A percentile compares a stretch with the other conserved stretches of the same genome.
phyloP scores from a whole-genome alignment of 345 rosid genomes.

The Lagerstroemia speciosa region DNA sequence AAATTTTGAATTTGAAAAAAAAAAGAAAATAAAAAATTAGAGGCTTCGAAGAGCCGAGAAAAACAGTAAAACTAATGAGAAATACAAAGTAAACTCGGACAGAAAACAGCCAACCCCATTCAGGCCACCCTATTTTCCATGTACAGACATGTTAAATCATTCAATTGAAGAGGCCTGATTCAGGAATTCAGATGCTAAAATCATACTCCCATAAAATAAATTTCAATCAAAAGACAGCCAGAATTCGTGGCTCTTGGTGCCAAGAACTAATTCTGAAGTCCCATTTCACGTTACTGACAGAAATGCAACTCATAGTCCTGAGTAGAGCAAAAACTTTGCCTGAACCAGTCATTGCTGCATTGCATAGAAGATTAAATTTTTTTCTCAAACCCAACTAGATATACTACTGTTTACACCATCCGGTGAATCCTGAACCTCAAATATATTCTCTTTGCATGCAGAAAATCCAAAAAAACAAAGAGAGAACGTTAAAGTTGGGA shows the following conservation, averaged over 20 bases:
- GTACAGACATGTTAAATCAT: neutral
- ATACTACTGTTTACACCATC: neutral
- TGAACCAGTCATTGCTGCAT: neutral
- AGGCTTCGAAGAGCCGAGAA: neutral
- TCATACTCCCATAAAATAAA: too few species aligned
- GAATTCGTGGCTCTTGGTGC: neutral
- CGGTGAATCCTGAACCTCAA: neutral
- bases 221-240: neutral
- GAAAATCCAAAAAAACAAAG: neutral
- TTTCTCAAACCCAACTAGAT: neutral
- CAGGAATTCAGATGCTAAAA: too few species aligned
- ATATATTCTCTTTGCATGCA: neutral
- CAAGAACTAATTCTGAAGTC: neutral
- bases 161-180: too few species aligned
- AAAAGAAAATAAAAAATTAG: neutral
- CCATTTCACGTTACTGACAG: neutral
- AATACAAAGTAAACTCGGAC: neutral
- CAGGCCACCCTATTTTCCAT: too few species aligned
- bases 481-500: neutral
- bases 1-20: neutral
- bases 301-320: neutral
- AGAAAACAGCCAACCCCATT: neutral
- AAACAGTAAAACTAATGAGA: neutral
- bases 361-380: neutral
- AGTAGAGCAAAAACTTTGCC: neutral